These are phyloP conservation scores for Synchytrium microbalum DNA, from an alignment of 371 early-diverging fungal species.

Conservation along the genomic window DNA sequence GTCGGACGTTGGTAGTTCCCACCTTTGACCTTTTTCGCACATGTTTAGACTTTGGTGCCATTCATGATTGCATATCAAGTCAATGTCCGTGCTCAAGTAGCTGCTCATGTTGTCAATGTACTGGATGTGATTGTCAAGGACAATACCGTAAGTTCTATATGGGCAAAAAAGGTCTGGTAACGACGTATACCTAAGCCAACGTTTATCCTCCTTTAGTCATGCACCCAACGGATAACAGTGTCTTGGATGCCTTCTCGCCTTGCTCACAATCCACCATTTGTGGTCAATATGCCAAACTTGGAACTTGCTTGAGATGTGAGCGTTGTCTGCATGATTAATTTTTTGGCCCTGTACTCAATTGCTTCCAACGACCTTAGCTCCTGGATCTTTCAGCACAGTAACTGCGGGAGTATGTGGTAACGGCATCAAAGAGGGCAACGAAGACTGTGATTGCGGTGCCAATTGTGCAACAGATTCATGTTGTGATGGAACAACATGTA, in stretches of 20 bases:
- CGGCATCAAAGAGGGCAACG: slow-evolving; percentile 80
- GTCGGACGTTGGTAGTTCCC: too few species aligned
- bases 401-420: slow-evolving; percentile 80
- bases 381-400: slow-evolving; percentile 41
- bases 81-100: slow-evolving; percentile 52
- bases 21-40: too few species aligned
- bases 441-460: slow-evolving; percentile 93
- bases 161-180: too few species aligned
- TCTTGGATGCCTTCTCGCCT: slow-evolving; percentile 64
- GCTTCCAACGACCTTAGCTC: slow-evolving; percentile 38
- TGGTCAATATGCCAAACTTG: slow-evolving; percentile 33
- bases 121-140: slow-evolving; percentile 67
- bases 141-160: slow-evolving; percentile 44
- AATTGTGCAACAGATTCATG: slow-evolving; percentile 67
- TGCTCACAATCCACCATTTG: slow-evolving; percentile 73
- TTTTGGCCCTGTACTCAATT: too few species aligned
- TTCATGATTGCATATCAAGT: slow-evolving; percentile 57
- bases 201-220: slow-evolving; percentile 13
- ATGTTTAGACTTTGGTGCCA: slow-evolving; percentile 40
- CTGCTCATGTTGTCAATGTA: slow-evolving; percentile 62
- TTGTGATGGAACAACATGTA: slow-evolving; percentile 76
- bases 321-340: slow-evolving; percentile 7
- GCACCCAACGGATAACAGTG: slow-evolving; percentile 68
- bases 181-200: background rate
- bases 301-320: slow-evolving; percentile 53